Base-by-base conservation (phyloP, 768 basidiomycete species). In the Strobilomyces dryophilus region DNA sequence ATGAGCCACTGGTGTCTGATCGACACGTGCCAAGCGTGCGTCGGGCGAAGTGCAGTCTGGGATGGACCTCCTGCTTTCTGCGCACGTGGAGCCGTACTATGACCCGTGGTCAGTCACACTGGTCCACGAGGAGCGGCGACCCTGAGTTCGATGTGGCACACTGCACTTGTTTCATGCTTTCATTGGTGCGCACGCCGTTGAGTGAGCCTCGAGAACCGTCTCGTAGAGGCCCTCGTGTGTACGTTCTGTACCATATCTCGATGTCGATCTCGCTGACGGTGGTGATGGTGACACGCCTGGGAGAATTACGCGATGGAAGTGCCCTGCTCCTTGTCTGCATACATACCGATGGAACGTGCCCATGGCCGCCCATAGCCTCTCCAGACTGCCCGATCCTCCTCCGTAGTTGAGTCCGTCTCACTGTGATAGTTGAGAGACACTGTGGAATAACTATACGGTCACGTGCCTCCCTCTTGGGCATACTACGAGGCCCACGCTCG, bases 211-310 rank as follows among this genome's bases (percentile, higher is more conserved):
- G n/a, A 2, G 4, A 6, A 9, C 21, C 2, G 0, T 47, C 31
- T 49, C 17, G 2, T 12, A 43, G 11, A 51, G n/a, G 44, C 15
- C 21, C 24, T 47, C 34, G 26, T 49, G 14, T 66, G 21, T 55
- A 89, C 90, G 76, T 92, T n/a, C n/a, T 95, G 15, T 92, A 84
- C 93, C 92, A 98, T 49, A 95, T 75, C 64, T 97, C 94, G 21
- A 97, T 84, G 61, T 95, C 86, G 21, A 88, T 79, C 72, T 95
- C 85, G 53, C 93, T 94, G 12, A 79, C 87, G 1, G 92, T 95
- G 0, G 94, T 97, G 47, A 92, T 84, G 46, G 97, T 73, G 35
- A 95, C 83, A 37, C n/a, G n/a, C n/a, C n/a, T n/a, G n/a, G n/a
- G n/a, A n/a, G n/a, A n/a, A n/a, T n/a, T n/a, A n/a, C n/a, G n/a